Percentiles rank a stretch among this genome's conserved stretches.
These are phyloP conservation scores for Leccinum fallax DNA, from an alignment of 1,284 basidiomycete genomes.

Conservation along the genomic window DNA sequence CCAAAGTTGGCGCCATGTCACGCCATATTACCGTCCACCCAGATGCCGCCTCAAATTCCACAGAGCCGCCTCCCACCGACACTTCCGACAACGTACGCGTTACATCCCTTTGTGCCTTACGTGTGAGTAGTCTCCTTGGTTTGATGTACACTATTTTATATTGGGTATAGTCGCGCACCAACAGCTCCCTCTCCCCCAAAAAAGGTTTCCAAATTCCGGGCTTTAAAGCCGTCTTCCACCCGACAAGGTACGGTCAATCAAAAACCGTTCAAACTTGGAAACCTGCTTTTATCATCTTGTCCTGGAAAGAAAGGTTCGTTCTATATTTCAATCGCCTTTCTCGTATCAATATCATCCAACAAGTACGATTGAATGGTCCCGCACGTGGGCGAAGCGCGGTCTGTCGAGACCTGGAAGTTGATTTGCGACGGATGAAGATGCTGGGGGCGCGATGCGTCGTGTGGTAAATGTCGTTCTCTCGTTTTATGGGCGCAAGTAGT, in stretches of 20 bases:
- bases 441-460: slow-evolving; percentile 82
- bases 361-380: slow-evolving; percentile 83
- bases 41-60: slow-evolving; percentile 1
- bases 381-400: slow-evolving; percentile 83
- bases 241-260: slow-evolving; percentile 1
- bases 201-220: slow-evolving; percentile 18
- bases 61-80: slow-evolving; percentile 12
- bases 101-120: slow-evolving; percentile 22
- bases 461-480: slow-evolving; percentile 52
- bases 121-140: slow-evolving; percentile 16
- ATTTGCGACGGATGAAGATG: slow-evolving; percentile 77
- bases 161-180: slow-evolving; percentile 19
- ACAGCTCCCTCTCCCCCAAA: slow-evolving; percentile 22
- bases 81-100: slow-evolving; percentile 15
- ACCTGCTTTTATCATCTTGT: slow-evolving; percentile 88
- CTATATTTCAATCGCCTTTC: neutral
- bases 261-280: slow-evolving; percentile 62
- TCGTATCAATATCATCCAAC: neutral
- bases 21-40: slow-evolving; percentile 5
- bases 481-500: neutral
- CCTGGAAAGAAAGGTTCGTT: slow-evolving; percentile 88
- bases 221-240: slow-evolving; percentile 9
- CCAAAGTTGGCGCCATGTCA: neutral
- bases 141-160: neutral
- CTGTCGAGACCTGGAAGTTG: slow-evolving; percentile 79